Conservation (phyloP, 805 yeast genomes). For the Kodamaea laetipori region DNA sequence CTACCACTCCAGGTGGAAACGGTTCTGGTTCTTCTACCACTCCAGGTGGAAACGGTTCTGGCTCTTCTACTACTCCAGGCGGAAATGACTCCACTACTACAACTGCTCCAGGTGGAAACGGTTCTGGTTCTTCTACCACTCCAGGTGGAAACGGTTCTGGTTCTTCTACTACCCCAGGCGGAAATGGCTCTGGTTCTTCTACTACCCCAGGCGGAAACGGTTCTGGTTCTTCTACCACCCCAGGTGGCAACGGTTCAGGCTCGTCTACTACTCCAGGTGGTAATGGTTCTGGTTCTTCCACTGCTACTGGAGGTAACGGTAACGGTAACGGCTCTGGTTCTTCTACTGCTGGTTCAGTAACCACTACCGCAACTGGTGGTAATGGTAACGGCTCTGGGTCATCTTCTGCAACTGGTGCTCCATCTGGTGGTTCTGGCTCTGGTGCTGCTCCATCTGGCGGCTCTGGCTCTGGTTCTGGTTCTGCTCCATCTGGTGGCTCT, state of each 20-base stretch:
- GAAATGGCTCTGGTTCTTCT: slow-evolving; percentile 5
- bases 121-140: slow-evolving; percentile 4
- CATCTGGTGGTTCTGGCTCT: slow-evolving; percentile 7
- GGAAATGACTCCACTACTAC: slow-evolving; percentile 7
- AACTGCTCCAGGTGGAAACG: slow-evolving; percentile 4
- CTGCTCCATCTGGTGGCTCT: slow-evolving; percentile 1
- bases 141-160: slow-evolving; percentile 3
- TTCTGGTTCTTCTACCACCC: neutral
- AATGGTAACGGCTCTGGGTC: slow-evolving; percentile 3
- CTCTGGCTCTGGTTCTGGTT: slow-evolving; percentile 6
- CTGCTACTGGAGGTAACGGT: slow-evolving; percentile 1
- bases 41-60: slow-evolving; percentile 2
- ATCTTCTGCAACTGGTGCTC: neutral
- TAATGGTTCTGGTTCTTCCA: neutral
- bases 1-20: slow-evolving; percentile 4
- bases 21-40: slow-evolving; percentile 4
- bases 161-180: slow-evolving; percentile 3
- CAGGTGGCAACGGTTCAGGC: slow-evolving; percentile 1
- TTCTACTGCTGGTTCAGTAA: neutral
- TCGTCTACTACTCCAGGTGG: slow-evolving; percentile 2
- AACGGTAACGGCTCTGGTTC: neutral
- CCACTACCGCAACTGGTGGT: slow-evolving; percentile 1
- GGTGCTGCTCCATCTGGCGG: slow-evolving; percentile 5
- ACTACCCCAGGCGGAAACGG: slow-evolving; percentile 5
- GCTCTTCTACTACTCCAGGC: slow-evolving; percentile 3